phyloP scores from a whole-genome alignment of 305 asterid genomes.

The Solanum hybrid region DNA sequence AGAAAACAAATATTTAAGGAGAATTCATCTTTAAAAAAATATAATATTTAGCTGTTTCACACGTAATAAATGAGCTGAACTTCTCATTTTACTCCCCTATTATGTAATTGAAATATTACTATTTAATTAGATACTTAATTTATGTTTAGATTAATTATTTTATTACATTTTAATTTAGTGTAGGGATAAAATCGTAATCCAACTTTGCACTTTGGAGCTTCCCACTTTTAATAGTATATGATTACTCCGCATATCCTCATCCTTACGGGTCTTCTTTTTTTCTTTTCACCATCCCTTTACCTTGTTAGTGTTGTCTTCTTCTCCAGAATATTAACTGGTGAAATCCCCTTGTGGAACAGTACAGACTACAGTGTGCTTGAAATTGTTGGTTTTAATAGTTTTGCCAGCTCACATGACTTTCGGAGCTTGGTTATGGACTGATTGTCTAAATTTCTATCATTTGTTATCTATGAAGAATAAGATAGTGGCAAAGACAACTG shows the following conservation, averaged over 20 bases:
- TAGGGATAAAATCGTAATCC: too few relatives aligned
- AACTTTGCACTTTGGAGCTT: background rate
- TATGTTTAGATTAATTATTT: too few relatives aligned
- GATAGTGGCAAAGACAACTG: background rate
- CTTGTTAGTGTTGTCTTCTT: background rate
- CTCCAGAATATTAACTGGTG: background rate
- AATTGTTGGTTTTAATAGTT: background rate
- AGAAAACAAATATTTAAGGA: background rate
- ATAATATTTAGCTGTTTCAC: too few relatives aligned
- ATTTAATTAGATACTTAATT: too few relatives aligned
- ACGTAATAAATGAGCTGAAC: too few relatives aligned
- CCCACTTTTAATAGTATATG: background rate
- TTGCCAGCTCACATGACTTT: background rate
- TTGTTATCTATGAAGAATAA: background rate
- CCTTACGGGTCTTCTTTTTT: background rate
- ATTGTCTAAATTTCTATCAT: background rate
- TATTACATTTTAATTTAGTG: too few relatives aligned
- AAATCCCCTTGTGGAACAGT: background rate
- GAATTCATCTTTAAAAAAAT: background rate
- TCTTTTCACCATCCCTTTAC: background rate
- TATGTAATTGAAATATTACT: background rate
- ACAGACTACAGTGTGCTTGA: background rate
- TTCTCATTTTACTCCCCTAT: too few relatives aligned
- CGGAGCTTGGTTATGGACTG: background rate
- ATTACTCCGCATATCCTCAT: background rate